Evolutionary conservation across 306 rosid species (phyloP).

Genomic region (Cyamopsis tetragonoloba): DNA sequence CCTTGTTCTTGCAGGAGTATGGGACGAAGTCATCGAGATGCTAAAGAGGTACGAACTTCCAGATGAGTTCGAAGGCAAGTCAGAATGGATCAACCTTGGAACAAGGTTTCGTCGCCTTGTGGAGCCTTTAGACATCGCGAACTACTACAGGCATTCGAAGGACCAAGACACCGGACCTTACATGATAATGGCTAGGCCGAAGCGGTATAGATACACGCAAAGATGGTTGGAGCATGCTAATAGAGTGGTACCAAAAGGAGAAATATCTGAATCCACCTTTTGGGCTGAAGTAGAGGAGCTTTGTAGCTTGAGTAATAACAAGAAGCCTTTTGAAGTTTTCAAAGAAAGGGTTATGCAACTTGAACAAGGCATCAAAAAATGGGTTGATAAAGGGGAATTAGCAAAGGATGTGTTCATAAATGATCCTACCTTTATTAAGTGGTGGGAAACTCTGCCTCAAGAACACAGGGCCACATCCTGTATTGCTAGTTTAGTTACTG

Average conservation of each 20-base stretch:
- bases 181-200: conserved; percentile 52
- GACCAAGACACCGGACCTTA: conserved; percentile 62
- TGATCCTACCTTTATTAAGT: too few relatives aligned
- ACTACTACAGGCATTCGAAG: conserved; percentile 69
- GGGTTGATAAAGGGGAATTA: too few relatives aligned
- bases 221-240: conserved; percentile 59
- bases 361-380: conserved; percentile 25
- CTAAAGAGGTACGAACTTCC: conserved; percentile 64
- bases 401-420: too few relatives aligned
- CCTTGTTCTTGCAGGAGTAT: conserved; percentile 56
- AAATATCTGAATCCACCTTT: conserved; percentile 48
- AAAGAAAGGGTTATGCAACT: conserved; percentile 15
- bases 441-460: too few relatives aligned
- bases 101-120: conserved; percentile 53
- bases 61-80: conserved; percentile 58
- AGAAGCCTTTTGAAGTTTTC: background rate
- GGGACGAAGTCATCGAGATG: conserved; percentile 77
- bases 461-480: too few relatives aligned
- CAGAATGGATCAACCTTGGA: conserved; percentile 44
- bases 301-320: conserved; percentile 13
- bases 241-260: background rate
- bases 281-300: conserved; percentile 87
- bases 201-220: conserved; percentile 52
- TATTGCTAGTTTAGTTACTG: too few relatives aligned
- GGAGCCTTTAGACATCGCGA: conserved; percentile 83